A percentile compares a stretch with the other conserved stretches of the same genome.
Evolutionary conservation across 2,329 filamentous ascomycete species (phyloP).

Genomic region (Diaporthe citrichinensis): DNA sequence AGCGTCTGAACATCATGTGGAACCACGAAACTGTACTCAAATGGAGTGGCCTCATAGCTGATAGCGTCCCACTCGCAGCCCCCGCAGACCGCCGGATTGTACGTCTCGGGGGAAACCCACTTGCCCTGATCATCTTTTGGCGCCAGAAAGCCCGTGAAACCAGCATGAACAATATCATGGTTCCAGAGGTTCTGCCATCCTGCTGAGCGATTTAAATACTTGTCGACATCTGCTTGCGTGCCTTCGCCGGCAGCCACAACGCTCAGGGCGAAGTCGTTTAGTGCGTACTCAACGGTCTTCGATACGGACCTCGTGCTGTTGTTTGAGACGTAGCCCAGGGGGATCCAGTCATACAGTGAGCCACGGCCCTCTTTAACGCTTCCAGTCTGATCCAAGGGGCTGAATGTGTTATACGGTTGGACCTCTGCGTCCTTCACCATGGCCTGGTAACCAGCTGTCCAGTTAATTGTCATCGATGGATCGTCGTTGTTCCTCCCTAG

Average conservation of each 20-base stretch:
- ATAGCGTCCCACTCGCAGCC: constrained; percentile 69
- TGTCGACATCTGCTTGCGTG: constrained; percentile 60
- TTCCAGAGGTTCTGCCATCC: constrained; percentile 76
- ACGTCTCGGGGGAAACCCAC: constrained; percentile 54
- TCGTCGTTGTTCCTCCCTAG: constrained; percentile 69
- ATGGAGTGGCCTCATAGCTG: constrained; percentile 63
- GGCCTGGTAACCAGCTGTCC: constrained; percentile 78
- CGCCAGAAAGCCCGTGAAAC: constrained; percentile 70
- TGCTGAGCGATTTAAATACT: constrained; percentile 66
- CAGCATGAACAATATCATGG: constrained; percentile 57
- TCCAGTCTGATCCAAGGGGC: constrained; percentile 65
- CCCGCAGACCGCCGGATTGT: constrained; percentile 65
- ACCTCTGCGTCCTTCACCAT: constrained; percentile 80
- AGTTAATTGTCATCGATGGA: constrained; percentile 67
- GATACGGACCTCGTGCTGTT: constrained; percentile 62
- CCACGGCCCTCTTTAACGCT: constrained; percentile 76
- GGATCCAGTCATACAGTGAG: constrained; percentile 71
- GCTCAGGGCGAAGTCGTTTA: constrained; percentile 70
- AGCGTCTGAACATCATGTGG: constrained; percentile 70
- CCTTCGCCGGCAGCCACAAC: constrained; percentile 68
- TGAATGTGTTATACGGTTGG: constrained; percentile 78
- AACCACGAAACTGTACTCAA: constrained; percentile 69
- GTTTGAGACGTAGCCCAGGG: constrained; percentile 69
- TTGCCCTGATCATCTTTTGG: constrained; percentile 65
- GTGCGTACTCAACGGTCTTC: constrained; percentile 69